Evolutionary conservation across 2,329 filamentous ascomycete species (phyloP).

Genomic region (Coniochaeta prunicola): DNA sequence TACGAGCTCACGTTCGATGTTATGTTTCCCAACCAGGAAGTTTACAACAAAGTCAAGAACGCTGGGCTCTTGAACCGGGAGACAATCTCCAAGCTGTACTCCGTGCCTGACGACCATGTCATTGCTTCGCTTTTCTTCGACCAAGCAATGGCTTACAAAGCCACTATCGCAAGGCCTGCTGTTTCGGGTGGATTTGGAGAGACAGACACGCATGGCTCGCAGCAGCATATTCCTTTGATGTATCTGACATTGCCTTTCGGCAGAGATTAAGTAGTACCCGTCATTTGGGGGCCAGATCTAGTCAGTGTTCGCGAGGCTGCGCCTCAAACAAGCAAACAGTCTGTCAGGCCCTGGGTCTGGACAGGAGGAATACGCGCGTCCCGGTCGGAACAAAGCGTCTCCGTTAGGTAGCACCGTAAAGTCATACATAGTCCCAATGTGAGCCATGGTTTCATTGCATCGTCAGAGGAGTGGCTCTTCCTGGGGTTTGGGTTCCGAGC

Average conservation of each 20-base stretch:
- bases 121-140: constrained; percentile 2
- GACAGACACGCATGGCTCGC: not conserved
- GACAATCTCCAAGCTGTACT: constrained; percentile 24
- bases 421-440: too few species aligned
- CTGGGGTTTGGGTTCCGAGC: too few species aligned
- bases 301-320: too few species aligned
- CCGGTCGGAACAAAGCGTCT: too few species aligned
- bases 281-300: too few species aligned
- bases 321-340: too few species aligned
- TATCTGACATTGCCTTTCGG: not conserved
- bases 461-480: too few species aligned
- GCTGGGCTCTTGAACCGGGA: constrained; percentile 25
- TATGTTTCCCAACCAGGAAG: constrained; percentile 30
- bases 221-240: constrained; percentile 2
- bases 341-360: too few species aligned
- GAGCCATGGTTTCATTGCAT: too few species aligned
- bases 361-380: too few species aligned
- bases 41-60: constrained; percentile 18
- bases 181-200: not conserved
- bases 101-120: not conserved
- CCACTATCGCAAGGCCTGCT: not conserved
- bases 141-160: constrained; percentile 2
- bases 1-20: constrained; percentile 46
- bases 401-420: too few species aligned
- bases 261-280: not conserved